Base-by-base conservation (phyloP, 805 yeast genomes). In the Candida sakaeoensis region DNA sequence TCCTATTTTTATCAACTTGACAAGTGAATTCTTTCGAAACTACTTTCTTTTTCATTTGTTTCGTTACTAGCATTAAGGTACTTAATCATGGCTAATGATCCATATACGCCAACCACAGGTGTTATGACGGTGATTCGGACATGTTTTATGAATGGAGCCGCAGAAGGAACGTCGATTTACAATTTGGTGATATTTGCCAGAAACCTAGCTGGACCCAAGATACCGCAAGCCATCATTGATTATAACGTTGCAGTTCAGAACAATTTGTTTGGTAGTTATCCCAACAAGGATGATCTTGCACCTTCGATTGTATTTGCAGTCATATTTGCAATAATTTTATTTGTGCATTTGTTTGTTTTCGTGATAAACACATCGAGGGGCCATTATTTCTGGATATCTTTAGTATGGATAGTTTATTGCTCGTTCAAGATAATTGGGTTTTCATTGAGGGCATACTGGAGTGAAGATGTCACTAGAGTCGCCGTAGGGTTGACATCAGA, bases 181-280 rank as follows among this genome's bases (percentile, higher is more conserved):
- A 24, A 37, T n/a, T 40, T 52, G 8, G 36, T 52, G 8, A 53
- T 70, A 4, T 58, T 61, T 39, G 48, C 53, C 6, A 27, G 40
- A 5, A 53, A 53, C 39, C 40, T 64, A 21, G 42, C 65, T 5
- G 72, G 72, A 1, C 46, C 47, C 3, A 37, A 46, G 0, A 54
- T 76, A 9, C 83, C 85, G 3, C 42, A 33, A 1, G 53, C 50
- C 5, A 51, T 78, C 21, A 41, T 62, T 4, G 53, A 58, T 2
- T 66, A 63, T 38, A 68, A 68, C 8, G 43, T 66, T 30, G 58
- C 53, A 4, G 46, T 54, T 24, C 82, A 78, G 52, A 69, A 63
- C 39, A 61, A 77, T 5, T 55, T 80, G 29, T 82, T 81, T 60
- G 90, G 90, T 7, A 76, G 75, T 7, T 84, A 81, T 52, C 86